phyloP scores from a whole-genome alignment of 2,329 filamentous ascomycete species.

The Epichloe sp. region DNA sequence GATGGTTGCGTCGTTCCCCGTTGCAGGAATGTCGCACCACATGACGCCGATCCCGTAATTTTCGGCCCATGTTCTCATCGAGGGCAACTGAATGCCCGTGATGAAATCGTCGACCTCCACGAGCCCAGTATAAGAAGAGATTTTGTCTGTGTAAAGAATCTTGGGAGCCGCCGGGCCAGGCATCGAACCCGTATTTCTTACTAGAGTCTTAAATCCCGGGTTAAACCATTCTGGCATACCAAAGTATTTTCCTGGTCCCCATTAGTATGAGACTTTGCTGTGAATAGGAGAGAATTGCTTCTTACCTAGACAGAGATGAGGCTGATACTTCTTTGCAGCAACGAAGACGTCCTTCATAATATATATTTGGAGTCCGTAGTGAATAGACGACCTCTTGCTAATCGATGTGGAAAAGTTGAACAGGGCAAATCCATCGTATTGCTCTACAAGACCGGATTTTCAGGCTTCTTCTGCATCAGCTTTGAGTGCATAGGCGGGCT shows the following conservation, averaged over 20 bases:
- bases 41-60: conserved; percentile 31
- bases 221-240: conserved; percentile 37
- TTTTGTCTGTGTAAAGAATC: conserved; percentile 28
- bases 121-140: conserved; percentile 27
- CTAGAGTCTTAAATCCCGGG: conserved; percentile 22
- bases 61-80: conserved; percentile 30
- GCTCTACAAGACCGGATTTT: conserved; percentile 16
- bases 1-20: background rate
- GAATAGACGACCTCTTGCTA: conserved; percentile 23
- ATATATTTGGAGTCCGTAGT: no score
- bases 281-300: background rate
- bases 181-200: conserved; percentile 19
- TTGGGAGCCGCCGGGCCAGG: conserved; percentile 12
- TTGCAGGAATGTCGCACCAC: conserved; percentile 29
- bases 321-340: conserved; percentile 5
- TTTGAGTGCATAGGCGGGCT: no score
- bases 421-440: conserved; percentile 31
- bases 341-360: conserved; percentile 25
- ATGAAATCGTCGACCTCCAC: conserved; percentile 27
- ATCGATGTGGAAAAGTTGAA: conserved; percentile 22
- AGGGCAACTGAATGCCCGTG: conserved; percentile 28
- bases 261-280: background rate
- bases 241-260: conserved; percentile 29
- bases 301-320: background rate
- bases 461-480: no score